A percentile compares a stretch with the other conserved stretches of the same genome.
Evolutionary conservation across 805 yeast genomes (phyloP).

Genomic region (Pichia cephalocereana): DNA sequence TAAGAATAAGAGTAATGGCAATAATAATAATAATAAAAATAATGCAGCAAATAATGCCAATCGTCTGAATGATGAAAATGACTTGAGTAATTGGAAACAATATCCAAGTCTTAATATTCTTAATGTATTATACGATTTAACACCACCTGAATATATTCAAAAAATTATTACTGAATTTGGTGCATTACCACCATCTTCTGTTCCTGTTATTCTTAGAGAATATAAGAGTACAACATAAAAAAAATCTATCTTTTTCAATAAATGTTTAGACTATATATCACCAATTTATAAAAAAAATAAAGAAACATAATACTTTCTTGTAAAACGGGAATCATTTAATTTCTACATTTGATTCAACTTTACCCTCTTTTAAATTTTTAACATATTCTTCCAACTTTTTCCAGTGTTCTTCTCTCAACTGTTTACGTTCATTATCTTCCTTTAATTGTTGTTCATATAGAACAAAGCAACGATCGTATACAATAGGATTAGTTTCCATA

Average conservation of each 20-base stretch:
- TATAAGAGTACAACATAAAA: slow-evolving; percentile 43
- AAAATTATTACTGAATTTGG: slow-evolving; percentile 96
- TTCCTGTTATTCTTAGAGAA: slow-evolving; percentile 92
- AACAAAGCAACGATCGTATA: slow-evolving; percentile 89
- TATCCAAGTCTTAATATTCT: slow-evolving; percentile 60
- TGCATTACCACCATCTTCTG: slow-evolving; percentile 95
- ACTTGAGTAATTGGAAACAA: slow-evolving; percentile 54
- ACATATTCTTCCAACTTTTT: slow-evolving; percentile 57
- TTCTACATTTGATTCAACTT: slow-evolving; percentile 47
- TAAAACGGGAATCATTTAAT: slow-evolving; percentile 23
- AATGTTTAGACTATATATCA: too few relatives aligned
- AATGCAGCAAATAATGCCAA: slow-evolving; percentile 4
- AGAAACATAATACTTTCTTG: background rate
- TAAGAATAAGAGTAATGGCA: slow-evolving; percentile 11
- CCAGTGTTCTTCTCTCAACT: slow-evolving; percentile 63
- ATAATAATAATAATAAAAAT: slow-evolving; percentile 16
- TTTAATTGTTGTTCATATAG: slow-evolving; percentile 72
- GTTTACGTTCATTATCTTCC: slow-evolving; percentile 58
- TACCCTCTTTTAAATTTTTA: slow-evolving; percentile 22
- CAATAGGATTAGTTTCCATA: slow-evolving; percentile 83
- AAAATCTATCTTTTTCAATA: background rate
- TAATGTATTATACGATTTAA: slow-evolving; percentile 84
- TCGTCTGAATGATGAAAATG: slow-evolving; percentile 25
- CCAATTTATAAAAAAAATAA: background rate
- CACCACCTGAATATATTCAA: slow-evolving; percentile 89